Evolutionary conservation across 345 rosid genomes (phyloP).

Genomic region (Camelina laxa): DNA sequence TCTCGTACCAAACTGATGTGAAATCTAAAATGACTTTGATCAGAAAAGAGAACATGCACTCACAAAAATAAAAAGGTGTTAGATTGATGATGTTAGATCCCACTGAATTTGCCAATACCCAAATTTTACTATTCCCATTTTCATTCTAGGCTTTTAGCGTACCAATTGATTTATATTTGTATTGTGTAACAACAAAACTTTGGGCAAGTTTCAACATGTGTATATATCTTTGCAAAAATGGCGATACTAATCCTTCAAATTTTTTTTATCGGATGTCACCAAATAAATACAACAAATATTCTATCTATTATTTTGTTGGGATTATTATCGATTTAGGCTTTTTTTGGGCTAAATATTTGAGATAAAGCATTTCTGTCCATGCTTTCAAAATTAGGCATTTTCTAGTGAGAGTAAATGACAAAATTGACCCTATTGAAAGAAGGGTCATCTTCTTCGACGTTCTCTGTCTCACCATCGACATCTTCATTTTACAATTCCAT

Average conservation of each 20-base stretch:
- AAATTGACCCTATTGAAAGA: too few species aligned
- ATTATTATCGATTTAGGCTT: too few species aligned
- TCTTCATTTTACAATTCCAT: too few species aligned
- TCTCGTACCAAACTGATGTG: constrained; percentile 33
- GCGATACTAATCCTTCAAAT: neutral
- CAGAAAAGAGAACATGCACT: constrained; percentile 7
- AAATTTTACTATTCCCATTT: constrained; percentile 3
- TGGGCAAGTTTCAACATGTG: neutral
- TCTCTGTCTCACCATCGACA: too few species aligned
- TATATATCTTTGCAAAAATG: too few species aligned
- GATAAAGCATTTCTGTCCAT: too few species aligned
- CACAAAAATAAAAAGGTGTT: neutral
- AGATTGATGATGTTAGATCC: neutral
- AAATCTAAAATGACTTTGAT: constrained; percentile 21
- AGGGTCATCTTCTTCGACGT: too few species aligned
- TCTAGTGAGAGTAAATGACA: too few species aligned
- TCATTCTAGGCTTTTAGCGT: neutral
- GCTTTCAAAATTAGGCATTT: too few species aligned
- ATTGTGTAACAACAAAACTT: neutral
- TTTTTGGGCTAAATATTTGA: too few species aligned
- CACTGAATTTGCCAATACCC: neutral
- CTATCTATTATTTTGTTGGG: too few species aligned
- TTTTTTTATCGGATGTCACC: neutral
- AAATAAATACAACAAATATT: too few species aligned
- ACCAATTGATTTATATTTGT: neutral